Evolutionary conservation across 352 stramenopile species (phyloP).

Genomic region (Phytophthora podocarpi): DNA sequence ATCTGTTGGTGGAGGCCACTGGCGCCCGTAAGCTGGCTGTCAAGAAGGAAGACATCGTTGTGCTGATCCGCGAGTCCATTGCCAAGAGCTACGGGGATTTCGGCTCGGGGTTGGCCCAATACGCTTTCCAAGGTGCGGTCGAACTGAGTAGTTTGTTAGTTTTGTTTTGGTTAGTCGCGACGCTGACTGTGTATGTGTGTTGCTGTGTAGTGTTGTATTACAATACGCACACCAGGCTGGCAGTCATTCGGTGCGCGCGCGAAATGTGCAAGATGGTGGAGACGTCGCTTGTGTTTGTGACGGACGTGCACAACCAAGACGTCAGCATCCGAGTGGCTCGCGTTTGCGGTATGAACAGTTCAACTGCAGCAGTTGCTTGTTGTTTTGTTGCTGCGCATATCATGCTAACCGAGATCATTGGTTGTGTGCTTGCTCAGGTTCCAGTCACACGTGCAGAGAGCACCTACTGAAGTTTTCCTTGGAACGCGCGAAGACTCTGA

Average conservation of each 20-base stretch:
- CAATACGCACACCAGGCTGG: conserved; percentile 54
- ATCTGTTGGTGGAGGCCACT: conserved; percentile 68
- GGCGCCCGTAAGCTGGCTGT: conserved; percentile 47
- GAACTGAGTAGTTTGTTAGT: neutral
- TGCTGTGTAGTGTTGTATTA: conserved; percentile 64
- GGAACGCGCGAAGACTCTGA: conserved; percentile 51
- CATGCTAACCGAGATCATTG: too few relatives aligned
- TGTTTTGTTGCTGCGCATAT: neutral
- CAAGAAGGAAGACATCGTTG: conserved; percentile 66
- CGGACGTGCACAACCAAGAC: conserved; percentile 61
- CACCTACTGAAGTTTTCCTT: conserved; percentile 57
- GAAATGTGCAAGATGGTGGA: conserved; percentile 79
- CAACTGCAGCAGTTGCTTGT: neutral
- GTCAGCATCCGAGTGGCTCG: conserved; percentile 64
- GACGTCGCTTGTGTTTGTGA: conserved; percentile 78
- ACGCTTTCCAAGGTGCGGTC: conserved; percentile 74
- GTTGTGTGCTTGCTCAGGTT: conserved; percentile 40
- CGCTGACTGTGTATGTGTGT: neutral
- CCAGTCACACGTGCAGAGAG: conserved; percentile 54
- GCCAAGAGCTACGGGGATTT: conserved; percentile 73
- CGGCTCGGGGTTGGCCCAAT: conserved; percentile 66
- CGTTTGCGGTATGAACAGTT: conserved; percentile 59
- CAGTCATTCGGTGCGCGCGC: conserved; percentile 65
- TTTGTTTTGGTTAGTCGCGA: neutral
- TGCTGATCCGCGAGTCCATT: conserved; percentile 67